These are phyloP conservation scores for Microstegium vimineum DNA, from an alignment of 176 grass and related monocot genomes.

Conservation along the genomic window DNA sequence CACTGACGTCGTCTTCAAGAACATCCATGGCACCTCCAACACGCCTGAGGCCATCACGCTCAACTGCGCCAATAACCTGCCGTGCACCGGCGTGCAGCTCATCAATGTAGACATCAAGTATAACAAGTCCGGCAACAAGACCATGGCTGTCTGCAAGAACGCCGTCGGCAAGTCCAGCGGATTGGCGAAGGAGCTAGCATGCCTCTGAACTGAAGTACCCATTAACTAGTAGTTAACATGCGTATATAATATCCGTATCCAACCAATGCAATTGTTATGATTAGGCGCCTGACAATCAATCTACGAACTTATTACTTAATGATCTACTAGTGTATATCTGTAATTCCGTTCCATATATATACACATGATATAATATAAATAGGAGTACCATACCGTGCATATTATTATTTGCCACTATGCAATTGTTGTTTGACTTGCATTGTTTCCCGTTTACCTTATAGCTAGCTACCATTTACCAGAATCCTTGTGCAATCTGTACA, in stretches of 20 bases:
- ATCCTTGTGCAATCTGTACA: background rate
- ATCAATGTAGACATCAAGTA: slow-evolving; percentile 55
- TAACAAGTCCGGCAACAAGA: background rate
- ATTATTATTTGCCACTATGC: too few species aligned
- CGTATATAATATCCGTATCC: too few species aligned
- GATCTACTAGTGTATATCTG: background rate
- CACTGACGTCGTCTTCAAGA: slow-evolving; percentile 42
- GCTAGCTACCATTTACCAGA: background rate
- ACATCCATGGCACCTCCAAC: slow-evolving; percentile 55
- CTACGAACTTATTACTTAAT: background rate
- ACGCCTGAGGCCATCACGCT: slow-evolving; percentile 50
- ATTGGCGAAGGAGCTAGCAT: slow-evolving; percentile 32
- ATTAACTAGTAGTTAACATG: too few species aligned
- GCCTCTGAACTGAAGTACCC: slow-evolving; percentile 5
- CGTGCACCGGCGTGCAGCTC: slow-evolving; percentile 55
- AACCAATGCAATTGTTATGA: background rate
- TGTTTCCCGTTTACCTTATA: background rate
- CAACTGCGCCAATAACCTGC: slow-evolving; percentile 51
- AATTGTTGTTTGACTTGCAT: too few species aligned
- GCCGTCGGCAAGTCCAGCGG: slow-evolving; percentile 16
- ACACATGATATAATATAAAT: background rate
- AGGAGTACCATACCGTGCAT: too few species aligned
- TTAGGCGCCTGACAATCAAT: background rate
- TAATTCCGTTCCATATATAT: too few species aligned
- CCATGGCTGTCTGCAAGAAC: slow-evolving; percentile 46